Conservation (phyloP, 1,139 yeast species). For the Protomyces macrosporus region DNA sequence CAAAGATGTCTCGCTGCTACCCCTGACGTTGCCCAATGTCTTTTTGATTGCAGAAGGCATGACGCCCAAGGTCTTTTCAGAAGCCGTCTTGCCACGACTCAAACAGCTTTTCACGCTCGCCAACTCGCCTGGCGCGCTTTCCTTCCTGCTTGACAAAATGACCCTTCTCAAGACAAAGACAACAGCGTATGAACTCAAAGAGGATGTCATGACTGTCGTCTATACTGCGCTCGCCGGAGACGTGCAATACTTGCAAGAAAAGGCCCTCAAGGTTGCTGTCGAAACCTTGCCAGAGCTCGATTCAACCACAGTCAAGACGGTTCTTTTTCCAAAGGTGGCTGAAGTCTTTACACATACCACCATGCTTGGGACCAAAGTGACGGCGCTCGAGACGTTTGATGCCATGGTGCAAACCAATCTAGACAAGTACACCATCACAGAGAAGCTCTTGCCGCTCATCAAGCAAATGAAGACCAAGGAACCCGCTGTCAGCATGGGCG, state of each 20-base stretch:
- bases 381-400: slow-evolving; percentile 62
- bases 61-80: slow-evolving; percentile 73
- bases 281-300: slow-evolving; percentile 51
- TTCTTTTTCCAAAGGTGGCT: slow-evolving; percentile 65
- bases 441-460: slow-evolving; percentile 70
- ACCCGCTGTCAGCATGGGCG: slow-evolving; percentile 55
- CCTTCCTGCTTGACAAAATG: slow-evolving; percentile 54
- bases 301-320: slow-evolving; percentile 67
- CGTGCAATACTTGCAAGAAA: slow-evolving; percentile 52
- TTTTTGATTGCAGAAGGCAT: slow-evolving; percentile 60
- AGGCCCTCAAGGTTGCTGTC: slow-evolving; percentile 48
- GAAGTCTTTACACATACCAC: slow-evolving; percentile 77
- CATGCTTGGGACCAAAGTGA: slow-evolving; percentile 66
- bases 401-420: slow-evolving; percentile 54
- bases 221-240: slow-evolving; percentile 37
- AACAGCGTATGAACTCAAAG: slow-evolving; percentile 43
- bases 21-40: slow-evolving; percentile 53
- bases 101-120: slow-evolving; percentile 39
- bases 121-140: slow-evolving; percentile 48
- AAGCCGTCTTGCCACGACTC: slow-evolving; percentile 54
- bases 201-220: slow-evolving; percentile 40
- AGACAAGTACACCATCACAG: slow-evolving; percentile 67
- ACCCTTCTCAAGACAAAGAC: slow-evolving; percentile 51
- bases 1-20: slow-evolving; percentile 50
- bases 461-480: slow-evolving; percentile 73